These are phyloP conservation scores for Hemisphaericaspora lyxosophila DNA, from an alignment of 1,139 yeast species.

Conservation along the genomic window DNA sequence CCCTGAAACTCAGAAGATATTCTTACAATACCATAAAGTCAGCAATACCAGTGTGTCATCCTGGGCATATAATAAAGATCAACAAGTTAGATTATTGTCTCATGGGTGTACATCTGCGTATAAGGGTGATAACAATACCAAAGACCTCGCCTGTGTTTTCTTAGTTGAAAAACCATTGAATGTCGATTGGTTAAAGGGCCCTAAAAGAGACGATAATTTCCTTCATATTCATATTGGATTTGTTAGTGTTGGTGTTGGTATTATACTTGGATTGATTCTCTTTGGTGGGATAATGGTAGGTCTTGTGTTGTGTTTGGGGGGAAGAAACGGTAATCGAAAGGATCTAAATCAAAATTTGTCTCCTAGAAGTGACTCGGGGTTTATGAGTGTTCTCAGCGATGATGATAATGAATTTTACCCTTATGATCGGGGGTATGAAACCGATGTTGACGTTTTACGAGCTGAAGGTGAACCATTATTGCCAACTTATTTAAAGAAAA, in stretches of 20 bases:
- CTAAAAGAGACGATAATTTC: conserved; percentile 30
- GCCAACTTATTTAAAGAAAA: conserved; percentile 24
- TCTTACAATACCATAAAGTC: conserved; percentile 26
- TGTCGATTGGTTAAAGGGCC: conserved; percentile 55
- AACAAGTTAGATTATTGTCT: conserved; percentile 62
- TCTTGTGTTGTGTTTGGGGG: conserved; percentile 30
- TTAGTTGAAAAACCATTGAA: conserved; percentile 65
- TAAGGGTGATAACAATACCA: conserved; percentile 17
- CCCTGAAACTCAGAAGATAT: conserved; percentile 39
- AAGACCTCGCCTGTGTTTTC: conserved; percentile 55
- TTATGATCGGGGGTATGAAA: conserved; percentile 46
- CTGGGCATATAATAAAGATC: conserved; percentile 53
- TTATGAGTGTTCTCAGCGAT: conserved; percentile 39
- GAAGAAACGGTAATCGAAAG: conserved; percentile 11
- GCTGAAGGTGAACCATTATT: conserved; percentile 35
- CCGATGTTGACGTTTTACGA: conserved; percentile 41
- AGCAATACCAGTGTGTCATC: conserved; percentile 18
- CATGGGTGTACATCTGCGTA: conserved; percentile 63
- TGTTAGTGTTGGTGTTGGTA: conserved; percentile 65
- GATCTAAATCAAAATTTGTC: conserved; percentile 13
- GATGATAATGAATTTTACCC: conserved; percentile 22
- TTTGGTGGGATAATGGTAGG: conserved; percentile 34
- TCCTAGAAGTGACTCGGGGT: conserved; percentile 29
- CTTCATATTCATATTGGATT: conserved; percentile 63
- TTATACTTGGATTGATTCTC: conserved; percentile 54